Conservation (phyloP, 2,329 filamentous ascomycete genomes). For the Aureobasidium sp. region DNA sequence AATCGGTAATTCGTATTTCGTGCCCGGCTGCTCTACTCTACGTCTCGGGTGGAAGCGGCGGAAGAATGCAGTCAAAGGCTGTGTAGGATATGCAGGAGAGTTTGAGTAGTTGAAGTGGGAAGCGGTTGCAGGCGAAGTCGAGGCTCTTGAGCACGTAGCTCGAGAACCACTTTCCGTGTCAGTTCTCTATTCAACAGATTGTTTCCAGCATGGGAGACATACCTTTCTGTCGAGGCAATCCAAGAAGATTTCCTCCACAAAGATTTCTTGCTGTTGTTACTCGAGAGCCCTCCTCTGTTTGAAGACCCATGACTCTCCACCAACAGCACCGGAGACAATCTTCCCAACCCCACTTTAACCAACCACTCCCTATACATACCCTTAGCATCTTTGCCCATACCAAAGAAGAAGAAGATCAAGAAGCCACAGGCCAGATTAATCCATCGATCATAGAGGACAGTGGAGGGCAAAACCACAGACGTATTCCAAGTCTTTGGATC, state of each 20-base stretch:
- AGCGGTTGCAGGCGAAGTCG: background rate
- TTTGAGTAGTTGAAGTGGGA: background rate
- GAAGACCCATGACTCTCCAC: background rate
- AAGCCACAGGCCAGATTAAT: constrained; percentile 59
- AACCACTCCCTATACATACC: constrained; percentile 51
- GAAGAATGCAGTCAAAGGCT: background rate
- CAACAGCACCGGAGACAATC: background rate
- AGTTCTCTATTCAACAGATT: background rate
- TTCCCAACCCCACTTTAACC: background rate
- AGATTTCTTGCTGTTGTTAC: background rate
- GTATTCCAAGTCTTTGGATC: constrained; percentile 50
- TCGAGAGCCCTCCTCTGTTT: background rate
- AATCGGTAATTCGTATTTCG: background rate
- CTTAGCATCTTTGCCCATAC: constrained; percentile 52
- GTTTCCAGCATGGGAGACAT: too few species aligned
- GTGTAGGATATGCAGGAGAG: background rate
- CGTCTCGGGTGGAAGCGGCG: constrained; percentile 11
- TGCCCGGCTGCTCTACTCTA: background rate
- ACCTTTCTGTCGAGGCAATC: constrained; percentile 8
- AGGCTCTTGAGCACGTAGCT: background rate
- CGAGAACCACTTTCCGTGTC: background rate
- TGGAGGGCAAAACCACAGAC: constrained; percentile 53
- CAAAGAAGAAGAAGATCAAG: constrained; percentile 61
- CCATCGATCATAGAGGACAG: constrained; percentile 63
- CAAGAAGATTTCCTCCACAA: background rate